Conservation (phyloP, 225 moss, liverwort and hornwort species). For the Bryum argenteum region DNA sequence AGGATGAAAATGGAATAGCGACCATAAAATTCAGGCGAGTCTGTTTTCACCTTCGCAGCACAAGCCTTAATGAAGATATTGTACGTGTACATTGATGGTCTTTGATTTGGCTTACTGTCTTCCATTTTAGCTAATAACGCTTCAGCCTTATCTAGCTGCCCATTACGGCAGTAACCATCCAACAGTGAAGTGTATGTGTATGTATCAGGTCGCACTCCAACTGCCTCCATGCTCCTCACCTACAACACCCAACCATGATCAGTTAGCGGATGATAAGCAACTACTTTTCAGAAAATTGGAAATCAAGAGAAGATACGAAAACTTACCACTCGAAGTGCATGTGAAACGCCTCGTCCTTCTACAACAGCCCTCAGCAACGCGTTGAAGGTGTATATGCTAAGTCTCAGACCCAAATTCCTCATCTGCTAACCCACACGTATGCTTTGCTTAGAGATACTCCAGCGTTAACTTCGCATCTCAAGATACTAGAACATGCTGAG, state of each 20-base stretch:
- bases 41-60: constrained; percentile 58
- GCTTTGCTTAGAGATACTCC: constrained; percentile 24
- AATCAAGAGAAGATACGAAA: constrained; percentile 2
- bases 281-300: constrained; percentile 23
- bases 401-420: constrained; percentile 85
- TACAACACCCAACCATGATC: constrained; percentile 44
- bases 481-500: not conserved
- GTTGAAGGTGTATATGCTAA: constrained; percentile 91
- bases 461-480: constrained; percentile 7
- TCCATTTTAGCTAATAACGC: constrained; percentile 78
- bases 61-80: constrained; percentile 92
- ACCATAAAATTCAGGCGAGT: constrained; percentile 3
- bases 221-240: constrained; percentile 90
- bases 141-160: constrained; percentile 77
- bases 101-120: constrained; percentile 63
- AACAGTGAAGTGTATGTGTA: constrained; percentile 83
- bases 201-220: constrained; percentile 76
- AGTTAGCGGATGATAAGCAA: constrained; percentile 31
- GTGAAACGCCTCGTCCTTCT: constrained; percentile 84
- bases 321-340: constrained; percentile 87
- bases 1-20: not conserved
- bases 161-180: constrained; percentile 80
- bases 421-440: constrained; percentile 57
- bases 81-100: constrained; percentile 73
- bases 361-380: constrained; percentile 91